Evolutionary conservation across 306 rosid species (phyloP).

Genomic region (Abrus pulchellus): DNA sequence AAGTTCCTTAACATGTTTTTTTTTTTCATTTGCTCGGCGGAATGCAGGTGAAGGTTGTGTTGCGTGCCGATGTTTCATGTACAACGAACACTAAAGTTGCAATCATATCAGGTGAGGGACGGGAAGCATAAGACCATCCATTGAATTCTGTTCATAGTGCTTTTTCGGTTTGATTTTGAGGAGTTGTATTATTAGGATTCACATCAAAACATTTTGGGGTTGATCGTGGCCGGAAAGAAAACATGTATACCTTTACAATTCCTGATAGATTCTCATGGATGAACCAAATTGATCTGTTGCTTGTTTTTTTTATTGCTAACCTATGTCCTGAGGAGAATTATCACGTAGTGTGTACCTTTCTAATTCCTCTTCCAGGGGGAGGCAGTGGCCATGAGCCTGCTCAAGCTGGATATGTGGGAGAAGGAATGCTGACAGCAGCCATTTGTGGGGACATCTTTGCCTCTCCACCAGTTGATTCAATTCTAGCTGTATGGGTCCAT

Average conservation of each 20-base stretch:
- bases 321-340: background rate
- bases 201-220: background rate
- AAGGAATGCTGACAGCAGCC: constrained; percentile 92
- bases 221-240: background rate
- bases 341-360: background rate
- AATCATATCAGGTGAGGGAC: constrained; percentile 68
- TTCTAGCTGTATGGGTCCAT: constrained; percentile 70
- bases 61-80: constrained; percentile 82
- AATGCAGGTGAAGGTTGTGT: constrained; percentile 80
- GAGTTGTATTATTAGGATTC: background rate
- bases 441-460: constrained; percentile 87
- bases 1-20: background rate
- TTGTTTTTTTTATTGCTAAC: background rate
- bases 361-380: constrained; percentile 64
- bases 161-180: background rate
- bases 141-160: background rate
- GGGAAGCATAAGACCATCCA: background rate
- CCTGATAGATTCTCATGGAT: background rate
- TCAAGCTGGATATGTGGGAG: constrained; percentile 85
- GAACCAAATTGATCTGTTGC: background rate
- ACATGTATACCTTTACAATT: background rate
- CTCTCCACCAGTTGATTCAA: constrained; percentile 83
- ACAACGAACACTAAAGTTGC: constrained; percentile 75
- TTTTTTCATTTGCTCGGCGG: constrained; percentile 2
- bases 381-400: constrained; percentile 95